Base-by-base conservation (phyloP, 129 eudicot genomes). In the Sambucus nigra region DNA sequence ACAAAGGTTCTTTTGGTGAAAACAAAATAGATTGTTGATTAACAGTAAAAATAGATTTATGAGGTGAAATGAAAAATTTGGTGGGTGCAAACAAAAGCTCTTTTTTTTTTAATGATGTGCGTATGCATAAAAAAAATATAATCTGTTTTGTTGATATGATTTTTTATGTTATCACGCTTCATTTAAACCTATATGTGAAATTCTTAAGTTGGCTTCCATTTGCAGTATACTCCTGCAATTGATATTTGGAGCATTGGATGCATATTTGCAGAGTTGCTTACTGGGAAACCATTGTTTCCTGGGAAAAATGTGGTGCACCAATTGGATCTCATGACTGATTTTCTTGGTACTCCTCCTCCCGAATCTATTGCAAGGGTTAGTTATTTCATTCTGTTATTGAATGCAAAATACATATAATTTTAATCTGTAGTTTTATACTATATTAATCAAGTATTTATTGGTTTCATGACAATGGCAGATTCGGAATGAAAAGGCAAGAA, bases 201-300 rank as follows among this genome's bases (percentile, higher is more conserved):
- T 13, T 61, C 1, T 54, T 64, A 71, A 71, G 60, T 28, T 57
- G 32, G 19, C 65, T 16, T 64, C 4, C 9, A 18, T 50, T 19
- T 64, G 76, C 82, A 84, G 94, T 88, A 88, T 65, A 88, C 97
- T 60, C 97, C 97, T 21, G 97, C 95, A 42, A 88, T 88, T 66
- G 97, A 88, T 81, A 88, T 88, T 29, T 88, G 97, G 97, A 84
- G 97, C 88, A 81, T 88, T 53, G 97, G 97, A 50, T 88, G 97
- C 82, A 88, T 88, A 80, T 88, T 84, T 68, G 97, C 97, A 2
- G 97, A 88, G 79, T 69, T 88, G 94, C 92, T 88, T 51, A 75
- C 72, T 16, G 94, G 97, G 24, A 88, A 81, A 55, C 97, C 97
- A 19, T 65, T 88, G 53, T 88, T 88, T 72, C 97, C 97, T 54